Evolutionary conservation across 1,284 basidiomycete species (phyloP).

Genomic region (Inonotus hispidus): DNA sequence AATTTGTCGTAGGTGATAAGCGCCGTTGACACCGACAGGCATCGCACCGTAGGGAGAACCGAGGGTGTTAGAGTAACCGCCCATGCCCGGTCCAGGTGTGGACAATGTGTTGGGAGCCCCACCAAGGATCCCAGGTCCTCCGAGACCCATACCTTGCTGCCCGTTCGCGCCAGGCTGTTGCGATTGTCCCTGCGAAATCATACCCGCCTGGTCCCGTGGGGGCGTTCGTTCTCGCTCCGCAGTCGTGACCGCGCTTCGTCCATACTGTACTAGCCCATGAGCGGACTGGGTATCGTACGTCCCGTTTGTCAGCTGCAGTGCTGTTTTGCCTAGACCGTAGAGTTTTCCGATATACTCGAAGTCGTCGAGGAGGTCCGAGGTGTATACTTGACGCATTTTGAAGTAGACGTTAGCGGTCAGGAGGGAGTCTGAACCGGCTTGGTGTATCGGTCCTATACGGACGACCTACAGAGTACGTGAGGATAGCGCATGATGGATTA

Average conservation of each 20-base stretch:
- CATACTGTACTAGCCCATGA: constrained; percentile 10
- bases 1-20: constrained; percentile 55
- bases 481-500: constrained; percentile 18
- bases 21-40: constrained; percentile 42
- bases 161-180: constrained; percentile 9
- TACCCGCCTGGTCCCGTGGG: constrained; percentile 50
- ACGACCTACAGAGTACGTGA: constrained; percentile 52
- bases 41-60: constrained; percentile 53
- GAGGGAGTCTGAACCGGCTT: constrained; percentile 94
- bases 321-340: constrained; percentile 70
- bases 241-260: constrained; percentile 63
- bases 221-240: constrained; percentile 72
- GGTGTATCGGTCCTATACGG: constrained; percentile 90
- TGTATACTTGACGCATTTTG: constrained; percentile 91
- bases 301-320: constrained; percentile 48
- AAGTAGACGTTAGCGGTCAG: constrained; percentile 94
- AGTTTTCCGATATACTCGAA: constrained; percentile 70
- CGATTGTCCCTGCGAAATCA: constrained; percentile 26
- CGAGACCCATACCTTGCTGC: constrained; percentile 20
- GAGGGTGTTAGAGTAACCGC: constrained; percentile 36
- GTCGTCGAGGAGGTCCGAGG: constrained; percentile 82
- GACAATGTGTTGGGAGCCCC: constrained; percentile 37
- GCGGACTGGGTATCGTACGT: constrained; percentile 44
- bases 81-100: constrained; percentile 27
- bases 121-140: constrained; percentile 37